Conservation (phyloP, 768 basidiomycete species). For the Clathrus columnatus region DNA sequence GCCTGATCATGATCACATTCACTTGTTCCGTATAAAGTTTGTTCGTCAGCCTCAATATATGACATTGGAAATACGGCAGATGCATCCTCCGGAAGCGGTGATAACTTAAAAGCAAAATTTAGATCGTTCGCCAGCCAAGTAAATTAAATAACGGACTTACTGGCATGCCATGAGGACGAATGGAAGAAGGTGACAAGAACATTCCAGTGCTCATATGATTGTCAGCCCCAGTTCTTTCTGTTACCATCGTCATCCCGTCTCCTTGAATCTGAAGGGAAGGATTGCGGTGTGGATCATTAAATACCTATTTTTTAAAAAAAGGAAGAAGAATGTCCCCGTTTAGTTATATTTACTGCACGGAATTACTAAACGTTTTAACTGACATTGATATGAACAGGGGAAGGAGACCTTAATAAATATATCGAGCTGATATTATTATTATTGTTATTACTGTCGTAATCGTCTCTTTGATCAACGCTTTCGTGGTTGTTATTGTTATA, state of each 20-base stretch:
- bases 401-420: background rate
- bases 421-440: background rate
- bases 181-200: background rate
- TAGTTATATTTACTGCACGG: background rate
- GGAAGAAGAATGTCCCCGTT: background rate
- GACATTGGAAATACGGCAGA: background rate
- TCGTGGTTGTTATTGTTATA: background rate
- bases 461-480: background rate
- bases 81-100: slow-evolving; percentile 7
- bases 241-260: no score
- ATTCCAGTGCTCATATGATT: background rate
- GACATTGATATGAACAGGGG: background rate
- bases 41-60: slow-evolving; percentile 8
- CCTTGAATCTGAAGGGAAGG: background rate
- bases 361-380: background rate
- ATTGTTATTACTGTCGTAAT: no score
- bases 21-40: background rate
- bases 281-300: background rate
- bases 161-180: slow-evolving; percentile 8
- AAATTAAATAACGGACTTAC: background rate
- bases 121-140: background rate
- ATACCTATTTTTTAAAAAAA: no score
- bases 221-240: background rate
- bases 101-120: background rate
- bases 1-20: background rate